phyloP scores from a whole-genome alignment of 2,329 filamentous ascomycete species.

The Bimuria novae-zelandiae region DNA sequence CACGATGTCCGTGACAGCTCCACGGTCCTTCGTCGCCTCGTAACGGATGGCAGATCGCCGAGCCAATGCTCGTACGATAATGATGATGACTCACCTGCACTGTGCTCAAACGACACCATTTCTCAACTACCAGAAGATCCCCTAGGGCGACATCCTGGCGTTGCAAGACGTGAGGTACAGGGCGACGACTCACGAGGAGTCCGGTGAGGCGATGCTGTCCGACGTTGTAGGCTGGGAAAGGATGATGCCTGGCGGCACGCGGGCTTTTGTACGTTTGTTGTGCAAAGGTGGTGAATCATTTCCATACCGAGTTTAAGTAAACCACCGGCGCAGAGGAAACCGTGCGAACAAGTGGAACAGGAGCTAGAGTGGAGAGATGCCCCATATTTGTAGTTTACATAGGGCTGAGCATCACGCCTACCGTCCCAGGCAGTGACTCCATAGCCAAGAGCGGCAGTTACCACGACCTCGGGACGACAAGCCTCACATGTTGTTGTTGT shows the following conservation, averaged over 20 bases:
- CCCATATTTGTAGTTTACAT: constrained; percentile 11
- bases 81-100: constrained; percentile 1
- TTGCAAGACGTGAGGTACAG: constrained; percentile 1
- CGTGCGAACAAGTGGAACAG: constrained; percentile 4
- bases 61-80: constrained; percentile 2
- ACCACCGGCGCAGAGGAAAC: not conserved
- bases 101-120: not conserved
- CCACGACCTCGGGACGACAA: not conserved
- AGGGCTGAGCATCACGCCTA: constrained; percentile 14
- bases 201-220: not conserved
- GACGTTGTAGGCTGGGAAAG: constrained; percentile 9
- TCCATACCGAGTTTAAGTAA: not conserved
- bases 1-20: not conserved
- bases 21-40: constrained; percentile 2
- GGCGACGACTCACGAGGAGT: constrained; percentile 7
- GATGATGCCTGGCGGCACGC: constrained; percentile 19
- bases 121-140: not conserved
- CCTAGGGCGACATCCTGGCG: not conserved
- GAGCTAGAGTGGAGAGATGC: constrained; percentile 5
- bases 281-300: not conserved
- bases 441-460: not conserved
- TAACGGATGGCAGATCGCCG: not conserved
- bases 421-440: constrained; percentile 10
- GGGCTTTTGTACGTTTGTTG: constrained; percentile 2
- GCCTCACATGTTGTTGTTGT: not conserved